Base-by-base conservation (phyloP, 2,329 filamentous ascomycete species). In the Chaetomium sp. region DNA sequence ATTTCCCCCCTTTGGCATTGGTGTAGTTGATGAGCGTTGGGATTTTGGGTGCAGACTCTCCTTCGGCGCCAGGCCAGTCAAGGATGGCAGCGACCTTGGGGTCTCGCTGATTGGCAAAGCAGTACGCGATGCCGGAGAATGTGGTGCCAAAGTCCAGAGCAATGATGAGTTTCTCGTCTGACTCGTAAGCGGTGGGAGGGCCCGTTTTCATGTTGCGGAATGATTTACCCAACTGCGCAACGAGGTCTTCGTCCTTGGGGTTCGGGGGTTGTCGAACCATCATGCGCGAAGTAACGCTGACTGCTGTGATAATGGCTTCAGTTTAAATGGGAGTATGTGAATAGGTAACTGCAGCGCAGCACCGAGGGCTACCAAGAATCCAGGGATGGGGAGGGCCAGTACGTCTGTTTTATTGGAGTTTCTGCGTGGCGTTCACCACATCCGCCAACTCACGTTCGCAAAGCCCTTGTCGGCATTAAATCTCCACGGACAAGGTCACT, bases 131-230 rank as follows among this genome's bases (percentile, higher is more conserved):
- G 3, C 53, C 53, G 31, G 53, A 55, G 23, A 55, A 55, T 19
- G 53, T 55, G n/a, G 53, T 55, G 29, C 53, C 53, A 35, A 55
- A 55, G 53, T 55, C 53, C 31, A 55, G 29, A 13, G 53, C 53
- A 13, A 55, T 55, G 29, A 55, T 55, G 53, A 55, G 53, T 27
- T 55, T 55, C 29, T 55, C 53, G n/a, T 55, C 31, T 29, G 53
- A 55, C 21, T 55, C 29, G 29, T 55, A 35, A 7, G 27, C 51
- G 3, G 51, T 33, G 13, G 51, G 51, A 7, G 51, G 16, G 16
- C 33, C 27, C 12, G 25, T 54, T 10, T 54, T 27, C 51, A 54
- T 29, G 19, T 54, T 27, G 49, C 25, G 51, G 16, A 55, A 55
- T 8, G 25, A 27, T 53, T 23, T 29, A 35, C 31, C 53, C 29